Conservation (phyloP, 768 basidiomycete genomes). For the Tricholomella constricta region DNA sequence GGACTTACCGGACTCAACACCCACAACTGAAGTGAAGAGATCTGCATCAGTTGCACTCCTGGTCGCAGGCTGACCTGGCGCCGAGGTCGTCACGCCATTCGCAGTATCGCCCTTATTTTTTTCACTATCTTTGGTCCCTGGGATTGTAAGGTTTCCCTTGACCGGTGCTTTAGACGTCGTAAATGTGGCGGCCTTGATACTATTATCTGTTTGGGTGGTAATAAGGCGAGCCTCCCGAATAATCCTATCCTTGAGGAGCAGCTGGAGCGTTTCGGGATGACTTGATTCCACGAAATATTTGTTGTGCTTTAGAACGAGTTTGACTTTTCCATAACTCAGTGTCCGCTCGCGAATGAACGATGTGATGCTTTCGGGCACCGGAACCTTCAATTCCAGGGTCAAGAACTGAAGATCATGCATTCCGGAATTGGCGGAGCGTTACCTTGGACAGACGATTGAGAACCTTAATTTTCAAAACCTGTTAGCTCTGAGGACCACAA, state of each 20-base stretch:
- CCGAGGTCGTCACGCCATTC: conserved; percentile 23
- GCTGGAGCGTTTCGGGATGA: conserved; percentile 90
- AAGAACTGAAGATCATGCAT: conserved; percentile 2
- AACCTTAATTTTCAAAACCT: conserved; percentile 51
- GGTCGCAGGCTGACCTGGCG: conserved; percentile 16
- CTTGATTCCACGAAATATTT: conserved; percentile 96
- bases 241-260: conserved; percentile 80
- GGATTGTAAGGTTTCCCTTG: conserved; percentile 81
- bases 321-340: conserved; percentile 96
- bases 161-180: conserved; percentile 82
- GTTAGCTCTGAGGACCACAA: conserved; percentile 18
- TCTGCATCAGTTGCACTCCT: conserved; percentile 60
- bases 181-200: conserved; percentile 74
- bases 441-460: conserved; percentile 83
- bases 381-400: conserved; percentile 58
- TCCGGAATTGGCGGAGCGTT: conserved; percentile 13
- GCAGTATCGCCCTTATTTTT: conserved; percentile 58
- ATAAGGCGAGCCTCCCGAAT: conserved; percentile 85
- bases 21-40: conserved; percentile 94
- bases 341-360: conserved; percentile 92
- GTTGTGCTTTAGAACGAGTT: conserved; percentile 97
- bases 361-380: conserved; percentile 85
- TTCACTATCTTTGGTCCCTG: conserved; percentile 79
- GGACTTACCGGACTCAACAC: conserved; percentile 79
- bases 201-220: conserved; percentile 66